Conservation (phyloP, 192 early-diverging fungal genomes). For the Backusella liffmaniae region DNA sequence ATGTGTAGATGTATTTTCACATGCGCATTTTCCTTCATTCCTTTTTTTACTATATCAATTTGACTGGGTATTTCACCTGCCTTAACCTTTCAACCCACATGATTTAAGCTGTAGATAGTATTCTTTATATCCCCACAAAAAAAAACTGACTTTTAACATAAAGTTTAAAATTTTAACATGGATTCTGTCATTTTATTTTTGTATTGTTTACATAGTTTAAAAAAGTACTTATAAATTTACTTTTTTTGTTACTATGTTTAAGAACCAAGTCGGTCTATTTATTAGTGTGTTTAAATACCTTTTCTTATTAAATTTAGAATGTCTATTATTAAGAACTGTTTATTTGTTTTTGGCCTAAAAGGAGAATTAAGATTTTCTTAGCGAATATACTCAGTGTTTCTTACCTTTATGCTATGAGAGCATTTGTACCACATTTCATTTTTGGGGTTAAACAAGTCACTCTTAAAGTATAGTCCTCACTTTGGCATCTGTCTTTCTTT, state of each 20-base stretch:
- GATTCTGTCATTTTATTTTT: not conserved
- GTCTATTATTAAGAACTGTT: not conserved
- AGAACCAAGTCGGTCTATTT: not conserved
- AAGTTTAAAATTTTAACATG: not conserved
- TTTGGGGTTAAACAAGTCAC: not conserved
- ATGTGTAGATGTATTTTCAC: not conserved
- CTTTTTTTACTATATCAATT: not conserved
- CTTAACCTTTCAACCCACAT: not conserved
- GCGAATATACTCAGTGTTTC: not conserved
- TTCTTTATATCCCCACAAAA: not conserved
- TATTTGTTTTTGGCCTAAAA: not conserved
- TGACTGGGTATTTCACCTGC: not conserved
- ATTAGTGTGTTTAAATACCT: not conserved
- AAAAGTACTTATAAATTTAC: not conserved
- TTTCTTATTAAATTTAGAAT: not conserved
- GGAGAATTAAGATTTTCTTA: slow-evolving; percentile 5
- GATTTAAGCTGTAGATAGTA: not conserved
- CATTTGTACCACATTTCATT: not conserved
- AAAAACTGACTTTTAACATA: not conserved
- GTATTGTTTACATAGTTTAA: not conserved
- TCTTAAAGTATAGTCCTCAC: not conserved
- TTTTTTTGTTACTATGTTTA: not conserved
- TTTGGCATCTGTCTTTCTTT: not conserved
- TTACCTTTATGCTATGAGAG: not conserved
- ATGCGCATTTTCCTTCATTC: slow-evolving; percentile 1